Evolutionary conservation across 805 yeast species (phyloP).

Genomic region (Saccharomyces jurei): DNA sequence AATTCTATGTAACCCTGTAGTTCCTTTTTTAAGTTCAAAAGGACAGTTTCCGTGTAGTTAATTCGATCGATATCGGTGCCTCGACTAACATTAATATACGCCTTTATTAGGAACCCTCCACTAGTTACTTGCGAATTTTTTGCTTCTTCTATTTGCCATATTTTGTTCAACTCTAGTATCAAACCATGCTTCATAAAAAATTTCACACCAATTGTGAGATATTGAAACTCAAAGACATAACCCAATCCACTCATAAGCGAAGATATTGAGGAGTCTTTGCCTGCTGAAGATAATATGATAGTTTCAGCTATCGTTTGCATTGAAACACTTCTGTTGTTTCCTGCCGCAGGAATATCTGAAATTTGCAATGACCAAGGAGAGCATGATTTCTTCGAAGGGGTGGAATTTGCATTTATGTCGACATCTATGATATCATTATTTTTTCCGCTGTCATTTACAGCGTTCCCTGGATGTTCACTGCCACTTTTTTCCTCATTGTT

Average conservation of each 20-base stretch:
- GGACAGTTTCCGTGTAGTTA: conserved; percentile 53
- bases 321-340: conserved; percentile 47
- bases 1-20: conserved; percentile 61
- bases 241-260: conserved; percentile 55
- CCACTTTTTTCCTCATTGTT: not conserved
- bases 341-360: conserved; percentile 71
- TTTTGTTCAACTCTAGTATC: conserved; percentile 23
- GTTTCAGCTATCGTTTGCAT: conserved; percentile 63
- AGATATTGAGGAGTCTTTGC: conserved; percentile 29
- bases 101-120: conserved; percentile 48
- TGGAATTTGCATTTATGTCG: not conserved
- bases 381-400: not conserved
- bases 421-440: conserved; percentile 2
- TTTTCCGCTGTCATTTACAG: not conserved
- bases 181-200: conserved; percentile 23
- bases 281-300: conserved; percentile 24
- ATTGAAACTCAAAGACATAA: conserved; percentile 46
- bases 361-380: conserved; percentile 53
- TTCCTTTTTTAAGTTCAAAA: conserved; percentile 55
- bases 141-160: conserved; percentile 24
- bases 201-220: conserved; percentile 24
- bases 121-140: conserved; percentile 45
- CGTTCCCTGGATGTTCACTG: not conserved
- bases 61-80: conserved; percentile 70
- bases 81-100: conserved; percentile 60